Base-by-base conservation (phyloP, 306 rosid genomes). In the apple (Malus domestica) region DNA sequence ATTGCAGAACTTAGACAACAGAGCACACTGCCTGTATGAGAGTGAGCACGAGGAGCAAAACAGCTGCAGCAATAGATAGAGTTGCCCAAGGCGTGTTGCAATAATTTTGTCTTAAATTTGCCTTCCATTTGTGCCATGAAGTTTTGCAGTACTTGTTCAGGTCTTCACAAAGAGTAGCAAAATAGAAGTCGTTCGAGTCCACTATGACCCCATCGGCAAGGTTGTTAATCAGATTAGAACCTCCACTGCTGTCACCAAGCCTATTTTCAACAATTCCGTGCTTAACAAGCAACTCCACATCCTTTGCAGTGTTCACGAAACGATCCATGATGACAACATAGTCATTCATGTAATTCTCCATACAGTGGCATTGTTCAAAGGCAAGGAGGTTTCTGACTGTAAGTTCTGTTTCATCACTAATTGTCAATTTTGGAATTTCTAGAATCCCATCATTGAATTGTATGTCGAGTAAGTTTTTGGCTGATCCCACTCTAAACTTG, bases 101-200 rank as follows among this genome's bases (percentile, higher is more conserved):
- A 35, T 82, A 82, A 35, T 78, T 40, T 1, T 67, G 78, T 57
- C 22, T 55, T 69, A 78, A 49, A 14, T 23, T 75, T 55, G 78
- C 80, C 78, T 32, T 83, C 83, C 82, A 76, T 16, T 46, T 23
- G 66, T 79, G n/a, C 75, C 83, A 66, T 0, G 45, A 30, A 3
- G 2, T 19, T n/a, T 14, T 40, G 22, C 59, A 67, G 62, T 76
- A 27, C 1, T 2, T 27, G 11, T 72, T 35, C 10, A 72, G 18
- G 10, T 25, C 70, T 22, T 74, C 33, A 32, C 4, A 54, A 55
- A 72, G 64, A 32, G 1, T 10, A 15, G 49, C 73, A 73, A 78
- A 35, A 72, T 2, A 1, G 44, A 46, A 71, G 18, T 60, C 1
- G 52, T 66, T n/a, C 1, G 0, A 2, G 0, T 35, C 40, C 0